A percentile compares a stretch with the other conserved stretches of the same genome.
Evolutionary conservation across 2,329 filamentous ascomycete species (phyloP).

Genomic region (Fusarium sacchari): DNA sequence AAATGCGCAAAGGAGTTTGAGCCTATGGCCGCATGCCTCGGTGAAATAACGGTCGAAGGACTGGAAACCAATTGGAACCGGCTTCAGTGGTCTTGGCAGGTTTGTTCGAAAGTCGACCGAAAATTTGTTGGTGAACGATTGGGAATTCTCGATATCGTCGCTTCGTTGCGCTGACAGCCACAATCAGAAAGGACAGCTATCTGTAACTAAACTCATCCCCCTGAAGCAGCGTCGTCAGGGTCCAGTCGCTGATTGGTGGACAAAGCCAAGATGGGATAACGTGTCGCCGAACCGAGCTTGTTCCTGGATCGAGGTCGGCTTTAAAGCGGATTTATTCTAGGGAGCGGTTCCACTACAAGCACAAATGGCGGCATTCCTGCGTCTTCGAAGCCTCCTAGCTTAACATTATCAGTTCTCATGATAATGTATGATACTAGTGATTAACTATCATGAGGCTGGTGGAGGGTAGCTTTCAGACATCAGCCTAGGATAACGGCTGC

Average conservation of each 20-base stretch:
- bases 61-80: constrained; percentile 23
- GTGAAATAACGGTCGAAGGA: not conserved
- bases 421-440: not conserved
- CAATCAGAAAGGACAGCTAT: constrained; percentile 44
- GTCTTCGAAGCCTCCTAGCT: not conserved
- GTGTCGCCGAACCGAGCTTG: constrained; percentile 37
- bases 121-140: constrained; percentile 11
- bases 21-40: constrained; percentile 39
- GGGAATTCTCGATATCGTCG: constrained; percentile 25
- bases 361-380: not conserved
- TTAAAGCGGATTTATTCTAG: constrained; percentile 1
- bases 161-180: constrained; percentile 25
- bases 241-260: constrained; percentile 37
- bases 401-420: not conserved
- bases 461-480: not conserved
- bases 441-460: not conserved
- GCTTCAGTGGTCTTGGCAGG: constrained; percentile 9
- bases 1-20: constrained; percentile 26
- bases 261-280: constrained; percentile 35
- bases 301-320: constrained; percentile 1
- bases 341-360: not conserved
- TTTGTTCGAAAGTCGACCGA: constrained; percentile 9
- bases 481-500: not conserved
- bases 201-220: constrained; percentile 41
- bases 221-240: constrained; percentile 35